Percentiles rank a stretch among this genome's conserved stretches.
Conservation (phyloP, 768 basidiomycete species). For the Rickenella mellea region DNA sequence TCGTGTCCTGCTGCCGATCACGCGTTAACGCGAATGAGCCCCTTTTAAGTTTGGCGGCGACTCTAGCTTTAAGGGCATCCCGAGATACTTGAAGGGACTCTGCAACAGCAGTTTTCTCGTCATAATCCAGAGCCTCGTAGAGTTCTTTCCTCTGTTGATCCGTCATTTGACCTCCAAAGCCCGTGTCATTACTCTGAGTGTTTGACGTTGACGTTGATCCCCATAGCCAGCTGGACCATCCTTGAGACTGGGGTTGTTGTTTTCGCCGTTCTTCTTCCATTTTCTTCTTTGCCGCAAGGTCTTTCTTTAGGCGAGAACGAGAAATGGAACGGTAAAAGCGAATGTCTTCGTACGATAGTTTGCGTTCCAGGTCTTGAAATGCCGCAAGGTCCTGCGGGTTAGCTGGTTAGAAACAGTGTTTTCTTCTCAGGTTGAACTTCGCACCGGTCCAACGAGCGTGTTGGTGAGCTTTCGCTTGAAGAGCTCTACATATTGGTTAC, state of each 20-base stretch:
- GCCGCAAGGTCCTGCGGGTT: too few species aligned
- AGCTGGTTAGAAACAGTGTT: too few species aligned
- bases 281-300: constrained; percentile 58
- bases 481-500: constrained; percentile 73
- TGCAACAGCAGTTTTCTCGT: constrained; percentile 71
- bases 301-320: constrained; percentile 78
- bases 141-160: constrained; percentile 86
- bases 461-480: constrained; percentile 69
- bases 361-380: constrained; percentile 67
- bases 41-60: constrained; percentile 70
- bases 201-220: constrained; percentile 38
- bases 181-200: constrained; percentile 36
- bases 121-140: constrained; percentile 85
- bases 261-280: constrained; percentile 60
- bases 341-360: constrained; percentile 88
- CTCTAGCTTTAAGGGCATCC: constrained; percentile 71
- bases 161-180: constrained; percentile 65
- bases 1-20: constrained; percentile 53
- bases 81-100: constrained; percentile 62
- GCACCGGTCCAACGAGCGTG: constrained; percentile 44
- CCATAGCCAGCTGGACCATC: constrained; percentile 79
- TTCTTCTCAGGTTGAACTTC: constrained; percentile 24
- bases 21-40: constrained; percentile 80
- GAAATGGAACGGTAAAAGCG: constrained; percentile 96
- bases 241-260: constrained; percentile 36